Evolutionary conservation across 441 rosid species (phyloP), one percentile per base, ranked within the genome.

Genomic region (Lepidium campestre): DNA sequence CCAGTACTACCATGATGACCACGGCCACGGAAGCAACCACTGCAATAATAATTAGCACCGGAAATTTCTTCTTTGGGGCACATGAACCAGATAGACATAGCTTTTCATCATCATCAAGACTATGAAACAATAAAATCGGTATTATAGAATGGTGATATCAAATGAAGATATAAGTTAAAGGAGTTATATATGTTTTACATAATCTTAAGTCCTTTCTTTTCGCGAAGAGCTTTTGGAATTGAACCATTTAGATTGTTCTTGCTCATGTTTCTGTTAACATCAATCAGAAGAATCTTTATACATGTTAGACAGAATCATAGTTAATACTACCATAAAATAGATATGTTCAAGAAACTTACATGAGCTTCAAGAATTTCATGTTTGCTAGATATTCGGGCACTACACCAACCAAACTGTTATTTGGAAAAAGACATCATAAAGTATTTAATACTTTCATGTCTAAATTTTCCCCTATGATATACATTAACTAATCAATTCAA

Each of bases 241-340:
- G 15, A 23, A 34, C 61, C 45, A 39, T 17, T 18, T 3, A 71
- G 11, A 8, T 62, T 52, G 34, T 70, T 70, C 12, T 42, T 61
- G 4, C 39, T 71, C 56, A 71, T 62, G 44, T 71, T 29, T 71
- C 75, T 71, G 57, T 42, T 17, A 37, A 23, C 0, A 27, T 7
- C n/a, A 49, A 13, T 3, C 7, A 3, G 0, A 37, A 9, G 14
- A 0, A 46, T 7, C 6, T 45, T 4, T 22, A 8, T 57, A 36
- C 20, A 13, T 23, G 13, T 37, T 39, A 13, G 12, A 37, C 12
- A 57, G 27, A 23, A 48, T 37, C 35, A 18, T 11, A 32, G 10
- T 6, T 12, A 42, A 41, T 42, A 29, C 4, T 19, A 31, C 34
- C 10, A 31, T 1, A 27, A 6, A 29, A 6, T 40, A 25, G 6